Base-by-base conservation (phyloP, 495 filamentous ascomycete species). In the Lichina pygmaea region DNA sequence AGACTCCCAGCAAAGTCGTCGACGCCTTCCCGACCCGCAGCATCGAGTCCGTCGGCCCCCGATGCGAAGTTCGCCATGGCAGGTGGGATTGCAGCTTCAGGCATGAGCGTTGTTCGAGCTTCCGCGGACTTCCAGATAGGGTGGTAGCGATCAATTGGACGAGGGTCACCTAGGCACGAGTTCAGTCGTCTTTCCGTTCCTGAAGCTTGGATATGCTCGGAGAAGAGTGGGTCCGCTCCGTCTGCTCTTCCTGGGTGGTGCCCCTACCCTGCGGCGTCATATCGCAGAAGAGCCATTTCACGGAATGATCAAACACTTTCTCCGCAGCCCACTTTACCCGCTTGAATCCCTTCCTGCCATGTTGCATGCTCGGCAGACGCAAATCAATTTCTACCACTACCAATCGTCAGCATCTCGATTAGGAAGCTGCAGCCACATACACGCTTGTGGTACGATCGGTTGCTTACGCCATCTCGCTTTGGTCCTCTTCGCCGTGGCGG, bases 301-400 rank as follows among this genome's bases (percentile, higher is more conserved):
- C 50, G 1, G 79, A 71, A 33, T 68, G 56, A 36, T 70, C 74
- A 7, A 94, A 64, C 34, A 81, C 80, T 50, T 92, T 86, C 48
- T 80, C 74, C 58, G 78, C 85, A 10, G 84, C 84, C 64, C 83
- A 84, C 11, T 80, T 62, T 37, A 94, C 69, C 40, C 83, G 71
- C 48, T 91, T 77, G 49, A 94, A 94, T 0, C 78, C 81, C 52
- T 89, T 91, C 58, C 86, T 93, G 31, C 86, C 89, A 53, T 81
- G 81, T 7, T 83, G 55, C 81, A 93, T 93, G 9, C 76, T 80
- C 0, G 79, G 74, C 31, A 68, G 64, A 6, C 81, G 71, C 12
- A 97, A 68, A 45, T 95, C 76, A 34, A 85, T 62, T 54, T 93
- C 75, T 42, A 97, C 71, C 16, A 78, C 85, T 89, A 48, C 7